phyloP scores from a whole-genome alignment of 2,329 filamentous ascomycete species.

The Cercospora nicotianae region DNA sequence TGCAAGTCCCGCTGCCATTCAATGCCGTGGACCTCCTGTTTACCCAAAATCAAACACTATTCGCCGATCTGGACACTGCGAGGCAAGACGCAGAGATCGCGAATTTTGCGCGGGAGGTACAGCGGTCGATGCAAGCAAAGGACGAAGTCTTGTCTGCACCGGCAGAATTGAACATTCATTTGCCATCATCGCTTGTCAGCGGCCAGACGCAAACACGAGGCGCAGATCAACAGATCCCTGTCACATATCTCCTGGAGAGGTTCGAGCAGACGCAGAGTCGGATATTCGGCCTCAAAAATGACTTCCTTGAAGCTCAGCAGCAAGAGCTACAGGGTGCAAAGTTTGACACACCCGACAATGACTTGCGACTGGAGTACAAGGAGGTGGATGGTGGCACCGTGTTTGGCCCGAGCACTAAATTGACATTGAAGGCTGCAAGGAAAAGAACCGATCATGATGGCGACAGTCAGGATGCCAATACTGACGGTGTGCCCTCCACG shows the following conservation, averaged over 20 bases:
- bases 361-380: slow-evolving; percentile 17
- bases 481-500: background rate
- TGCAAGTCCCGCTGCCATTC: slow-evolving; percentile 26
- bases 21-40: slow-evolving; percentile 30
- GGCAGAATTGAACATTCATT: slow-evolving; percentile 24
- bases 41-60: slow-evolving; percentile 13
- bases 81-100: slow-evolving; percentile 21
- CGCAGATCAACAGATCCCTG: slow-evolving; percentile 11
- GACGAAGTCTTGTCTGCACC: slow-evolving; percentile 24
- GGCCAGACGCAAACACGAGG: background rate
- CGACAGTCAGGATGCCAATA: background rate
- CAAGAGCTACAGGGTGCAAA: background rate
- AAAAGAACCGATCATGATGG: background rate
- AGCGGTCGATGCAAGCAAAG: slow-evolving; percentile 18
- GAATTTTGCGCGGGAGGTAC: slow-evolving; percentile 22
- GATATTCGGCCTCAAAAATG: background rate
- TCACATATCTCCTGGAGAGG: slow-evolving; percentile 33
- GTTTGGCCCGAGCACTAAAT: slow-evolving; percentile 16
- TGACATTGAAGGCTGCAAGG: slow-evolving; percentile 10
- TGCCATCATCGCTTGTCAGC: slow-evolving; percentile 25
- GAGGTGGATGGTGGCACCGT: slow-evolving; percentile 27
- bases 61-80: slow-evolving; percentile 8
- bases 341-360: background rate
- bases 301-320: background rate
- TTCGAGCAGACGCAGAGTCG: slow-evolving; percentile 29